These are phyloP conservation scores for Aspergillus unguis DNA, from an alignment of 2,329 filamentous ascomycete genomes.

Conservation along the genomic window DNA sequence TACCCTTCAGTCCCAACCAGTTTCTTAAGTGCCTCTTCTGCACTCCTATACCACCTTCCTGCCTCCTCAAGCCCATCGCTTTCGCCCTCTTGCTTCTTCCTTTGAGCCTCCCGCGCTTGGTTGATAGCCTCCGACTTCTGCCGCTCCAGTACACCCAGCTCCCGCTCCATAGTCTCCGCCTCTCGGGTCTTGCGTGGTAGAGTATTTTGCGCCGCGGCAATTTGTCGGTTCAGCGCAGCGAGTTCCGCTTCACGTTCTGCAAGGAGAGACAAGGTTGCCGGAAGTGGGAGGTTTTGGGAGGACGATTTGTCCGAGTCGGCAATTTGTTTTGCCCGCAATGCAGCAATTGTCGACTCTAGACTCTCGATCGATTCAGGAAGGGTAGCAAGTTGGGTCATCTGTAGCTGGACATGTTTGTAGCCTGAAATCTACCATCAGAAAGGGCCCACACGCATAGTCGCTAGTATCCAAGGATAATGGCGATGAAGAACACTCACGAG, in stretches of 20 bases:
- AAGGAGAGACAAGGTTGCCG: constrained; percentile 40
- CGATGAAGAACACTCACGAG: constrained; percentile 34
- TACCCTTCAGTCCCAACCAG: constrained; percentile 32
- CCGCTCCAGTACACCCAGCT: constrained; percentile 43
- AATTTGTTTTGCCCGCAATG: constrained; percentile 55
- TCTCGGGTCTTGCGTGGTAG: constrained; percentile 44
- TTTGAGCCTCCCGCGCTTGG: constrained; percentile 48
- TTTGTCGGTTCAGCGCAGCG: constrained; percentile 40
- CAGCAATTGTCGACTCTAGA: constrained; percentile 50
- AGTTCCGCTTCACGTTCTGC: constrained; percentile 41
- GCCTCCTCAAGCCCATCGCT: constrained; percentile 46
- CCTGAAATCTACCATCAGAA: constrained; percentile 31
- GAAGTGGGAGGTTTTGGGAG: constrained; percentile 39
- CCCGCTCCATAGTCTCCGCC: constrained; percentile 45
- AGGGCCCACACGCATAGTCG: too few species aligned
- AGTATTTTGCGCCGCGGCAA: constrained; percentile 43
- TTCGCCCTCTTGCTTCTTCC: constrained; percentile 43
- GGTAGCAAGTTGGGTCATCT: constrained; percentile 49
- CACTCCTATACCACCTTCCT: constrained; percentile 46
- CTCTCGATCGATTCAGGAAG: constrained; percentile 53
- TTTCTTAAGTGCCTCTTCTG: constrained; percentile 40
- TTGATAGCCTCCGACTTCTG: constrained; percentile 43
- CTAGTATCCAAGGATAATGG: background rate
- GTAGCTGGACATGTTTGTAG: constrained; percentile 54
- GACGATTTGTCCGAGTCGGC: constrained; percentile 56